Base-by-base conservation (phyloP, 441 rosid genomes). In the Populus hybrid region DNA sequence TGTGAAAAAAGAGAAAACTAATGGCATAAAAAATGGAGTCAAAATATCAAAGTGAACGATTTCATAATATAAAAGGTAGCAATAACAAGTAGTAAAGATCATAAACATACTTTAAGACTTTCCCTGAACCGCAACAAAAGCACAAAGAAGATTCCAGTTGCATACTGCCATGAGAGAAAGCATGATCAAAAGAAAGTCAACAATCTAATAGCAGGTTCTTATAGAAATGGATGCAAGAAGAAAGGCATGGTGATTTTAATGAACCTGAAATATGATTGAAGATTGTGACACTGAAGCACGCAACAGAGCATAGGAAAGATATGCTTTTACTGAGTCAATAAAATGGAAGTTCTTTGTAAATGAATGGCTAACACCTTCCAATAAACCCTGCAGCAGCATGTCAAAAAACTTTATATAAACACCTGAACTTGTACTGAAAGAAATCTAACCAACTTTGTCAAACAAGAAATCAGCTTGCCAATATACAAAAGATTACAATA, bases 241-340 rank as follows among this genome's bases (percentile, higher is more conserved):
- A 76, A 72, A 14, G 77, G 61, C 65, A 42, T 8, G 10, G 73
- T 6, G 77, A 77, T 65, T n/a, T 53, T 76, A 83, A 70, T 76
- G 78, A 86, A 97, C 99, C 98, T 97, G 98, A 91, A 95, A 95
- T 85, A 97, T 91, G 84, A 84, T 89, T 67, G 92, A 83, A 76
- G 99, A 92, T 40, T 91, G 97, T 50, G 99, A 91, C 82, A 97
- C 97, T 46, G 99, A 92, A 80, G 99, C 99, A 77, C 99, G 92
- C 87, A 94, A 84, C 83, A 97, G 87, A 85, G 99, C 99, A 88
- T 93, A 97, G 30, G 99, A 95, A 75, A 94, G 98, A 85, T 93
- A 95, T 35, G 98, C 98, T 91, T 97, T 97, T 78, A 97, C 95
- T 46, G 99, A 97, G 86, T 97, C 99, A 79, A 97, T 97, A 84